Base-by-base conservation (phyloP, 2,329 filamentous ascomycete genomes). In the Fusarium mexicanum region DNA sequence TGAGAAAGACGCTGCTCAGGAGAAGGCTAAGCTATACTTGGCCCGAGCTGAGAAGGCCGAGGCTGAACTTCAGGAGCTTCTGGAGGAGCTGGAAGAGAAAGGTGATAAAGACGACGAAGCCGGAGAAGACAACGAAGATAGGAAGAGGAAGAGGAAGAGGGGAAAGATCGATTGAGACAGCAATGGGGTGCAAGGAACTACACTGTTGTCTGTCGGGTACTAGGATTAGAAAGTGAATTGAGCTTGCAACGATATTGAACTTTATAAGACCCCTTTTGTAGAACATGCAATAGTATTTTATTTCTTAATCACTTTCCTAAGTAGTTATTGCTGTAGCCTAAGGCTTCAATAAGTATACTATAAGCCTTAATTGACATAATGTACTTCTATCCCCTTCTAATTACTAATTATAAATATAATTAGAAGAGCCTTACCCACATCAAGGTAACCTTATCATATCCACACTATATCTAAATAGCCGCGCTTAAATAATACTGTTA, bases 61-160 rank as follows among this genome's bases (percentile, higher is more conserved):
- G 31, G 31, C 48, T 24, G 1, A 12, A 6, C 17, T 51, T 24
- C 2, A 51, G 2, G 3, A 24, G 12, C 31, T 24, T 35, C 17
- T 16, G 6, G 8, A 16, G 6, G 16, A 18, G 14, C 14, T 13
- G 5, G 29, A 50, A 17, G 22, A 33, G 7, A 29, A 50, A 17
- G 7, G 5, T 0, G 44, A 20, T 1, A 24, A 29, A 9, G 24
- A 17, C 0, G 10, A 33, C 1, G 13, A 33, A 33, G 31, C 0
- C 1, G 1, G 14, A 1, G 38, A 8, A 12, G 20, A 14, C 3
- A 7, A n/a, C 6, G 22, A 43, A 37, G 26, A 47, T 10, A 48
- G 26, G 20, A 31, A 3, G 10, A 33, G 7, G 20, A 50, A 17
- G 20, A 31, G 29, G 29, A 51, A 17, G 20, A 31, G 29, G 29